Conservation (phyloP, 345 rosid species). For the Bruguiera sexangula region DNA sequence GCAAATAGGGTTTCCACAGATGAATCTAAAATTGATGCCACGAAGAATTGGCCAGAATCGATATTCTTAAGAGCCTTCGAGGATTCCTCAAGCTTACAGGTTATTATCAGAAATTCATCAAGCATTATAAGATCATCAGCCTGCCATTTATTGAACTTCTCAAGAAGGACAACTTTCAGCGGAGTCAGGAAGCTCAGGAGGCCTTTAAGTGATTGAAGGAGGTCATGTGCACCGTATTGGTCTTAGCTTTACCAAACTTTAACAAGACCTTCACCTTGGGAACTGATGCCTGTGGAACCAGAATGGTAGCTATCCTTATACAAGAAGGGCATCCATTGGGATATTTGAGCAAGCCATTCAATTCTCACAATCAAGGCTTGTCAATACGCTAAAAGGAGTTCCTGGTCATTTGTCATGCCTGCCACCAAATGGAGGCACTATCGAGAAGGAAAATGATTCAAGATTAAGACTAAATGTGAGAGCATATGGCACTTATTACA, state of each 20-base stretch:
- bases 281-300: neutral
- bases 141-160: neutral
- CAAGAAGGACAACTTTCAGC: neutral
- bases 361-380: rapidly evolving
- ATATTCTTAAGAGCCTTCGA: no score
- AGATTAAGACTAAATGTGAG: neutral
- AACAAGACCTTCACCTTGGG: neutral
- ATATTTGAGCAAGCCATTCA: neutral
- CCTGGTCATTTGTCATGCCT: neutral
- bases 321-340: neutral
- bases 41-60: no score
- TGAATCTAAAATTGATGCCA: no score
- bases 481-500: neutral
- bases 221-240: neutral
- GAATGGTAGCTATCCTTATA: neutral
- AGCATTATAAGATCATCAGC: no score
- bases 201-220: neutral
- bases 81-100: no score
- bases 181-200: no score
- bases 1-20: no score
- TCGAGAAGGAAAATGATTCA: neutral
- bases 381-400: neutral
- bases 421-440: neutral
- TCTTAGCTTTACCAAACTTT: neutral
- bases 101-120: no score